Evolutionary conservation across 257 asterid genomes (phyloP), one percentile per base, ranked within the genome.

Genomic region (Salvia splendens): DNA sequence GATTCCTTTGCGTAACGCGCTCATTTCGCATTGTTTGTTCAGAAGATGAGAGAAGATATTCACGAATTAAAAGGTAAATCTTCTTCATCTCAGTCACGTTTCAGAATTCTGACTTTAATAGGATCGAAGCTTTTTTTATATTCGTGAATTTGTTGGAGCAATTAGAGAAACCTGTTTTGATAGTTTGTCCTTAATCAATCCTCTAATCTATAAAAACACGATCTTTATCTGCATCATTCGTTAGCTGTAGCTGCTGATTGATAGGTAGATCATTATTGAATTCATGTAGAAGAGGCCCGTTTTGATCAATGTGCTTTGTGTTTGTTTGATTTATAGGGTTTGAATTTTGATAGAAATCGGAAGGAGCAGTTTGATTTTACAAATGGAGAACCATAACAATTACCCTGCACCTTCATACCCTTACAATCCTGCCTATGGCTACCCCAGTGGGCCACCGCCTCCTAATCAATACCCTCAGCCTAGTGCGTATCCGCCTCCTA

Each of bases 321-420:
- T 12, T 24, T 52, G 38, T 40, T 56, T 58, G 45, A 45, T 70
- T 66, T 49, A 35, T 41, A 56, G 62, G 61, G 69, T 78, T 50
- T 51, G 58, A 77, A 12, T 67, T 73, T 36, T 46, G 72, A 70
- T 77, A 17, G 32, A 64, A 72, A 51, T 40, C 61, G 42, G 58
- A 55, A 61, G 8, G 12, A 72, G 45, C 28, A 3, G 3, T 46
- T 42, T 38, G 51, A 35, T 15, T 64, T 50, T 69, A 53, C 32
- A 61, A 58, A 94, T 94, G 97, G 95, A 88, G 35, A 75, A 83
- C 68, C 75, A 81, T 41, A 77, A 77, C 68, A 72, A 82, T 73
- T 84, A 84, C 69, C 82, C 88, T 74, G 78, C 85, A 74, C 67
- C 84, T 59, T 73, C 83, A 70, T 85, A 79, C 77, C 92, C 91